Conservation (phyloP, 192 early-diverging fungal species). For the Linnemannia elongata region DNA sequence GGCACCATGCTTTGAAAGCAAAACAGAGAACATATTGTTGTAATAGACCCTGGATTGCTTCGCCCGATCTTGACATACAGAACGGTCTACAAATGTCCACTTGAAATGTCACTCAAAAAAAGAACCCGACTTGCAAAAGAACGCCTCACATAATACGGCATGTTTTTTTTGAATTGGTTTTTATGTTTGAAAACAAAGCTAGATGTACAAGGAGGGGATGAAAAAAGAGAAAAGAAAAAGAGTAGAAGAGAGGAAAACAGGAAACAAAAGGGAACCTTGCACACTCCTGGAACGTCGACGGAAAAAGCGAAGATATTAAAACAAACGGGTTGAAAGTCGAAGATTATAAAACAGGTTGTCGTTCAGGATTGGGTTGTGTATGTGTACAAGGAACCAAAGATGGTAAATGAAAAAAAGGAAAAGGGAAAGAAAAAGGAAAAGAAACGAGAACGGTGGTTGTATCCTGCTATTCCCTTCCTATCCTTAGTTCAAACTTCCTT, state of each 20-base stretch:
- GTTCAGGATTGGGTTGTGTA: conserved; percentile 22
- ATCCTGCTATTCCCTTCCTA: neutral
- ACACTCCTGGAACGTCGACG: conserved; percentile 31
- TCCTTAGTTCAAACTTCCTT: neutral
- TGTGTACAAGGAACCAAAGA: neutral
- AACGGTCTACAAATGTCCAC: neutral
- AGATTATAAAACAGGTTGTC: conserved; percentile 50
- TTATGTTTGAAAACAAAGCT: conserved; percentile 43
- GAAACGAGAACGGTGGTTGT: neutral
- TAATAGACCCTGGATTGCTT: too few relatives aligned
- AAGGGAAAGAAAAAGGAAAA: neutral
- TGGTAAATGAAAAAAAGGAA: neutral
- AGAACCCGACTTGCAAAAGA: neutral
- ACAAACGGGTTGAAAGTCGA: conserved; percentile 31
- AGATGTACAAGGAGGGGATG: conserved; percentile 51
- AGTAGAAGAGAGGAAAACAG: neutral
- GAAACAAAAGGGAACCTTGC: neutral
- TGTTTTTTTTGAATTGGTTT: conserved; percentile 24
- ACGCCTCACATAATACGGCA: neutral
- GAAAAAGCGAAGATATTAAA: conserved; percentile 33
- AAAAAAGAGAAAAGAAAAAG: conserved; percentile 17
- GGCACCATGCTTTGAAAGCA: too few relatives aligned
- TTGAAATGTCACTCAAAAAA: neutral
- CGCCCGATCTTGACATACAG: neutral
- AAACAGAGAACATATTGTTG: too few relatives aligned